Evolutionary conservation across 108 stramenopile genomes (phyloP), one percentile per base, ranked within the genome.

Genomic region (Bacterosira constricta): DNA sequence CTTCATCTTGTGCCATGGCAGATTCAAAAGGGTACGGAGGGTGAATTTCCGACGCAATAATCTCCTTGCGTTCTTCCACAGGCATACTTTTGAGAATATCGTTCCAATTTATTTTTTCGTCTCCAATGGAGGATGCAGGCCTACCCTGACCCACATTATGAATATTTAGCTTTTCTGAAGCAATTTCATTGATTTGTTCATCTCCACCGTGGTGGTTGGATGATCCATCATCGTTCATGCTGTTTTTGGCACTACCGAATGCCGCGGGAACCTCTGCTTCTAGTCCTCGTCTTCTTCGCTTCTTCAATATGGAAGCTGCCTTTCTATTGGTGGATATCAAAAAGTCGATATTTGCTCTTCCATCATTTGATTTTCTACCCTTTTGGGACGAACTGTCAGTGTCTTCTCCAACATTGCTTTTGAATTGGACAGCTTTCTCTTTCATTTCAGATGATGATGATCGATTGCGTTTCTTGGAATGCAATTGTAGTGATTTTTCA

Each of bases 11-110:
- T 17, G 56, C 57, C 45, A 26, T 65, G 5, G 6, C 20, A 1
- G 44, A 49, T 47, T 63, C 61, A 49, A 49, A 59, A 5, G 77
- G 67, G 27, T 46, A 71, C 26, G 70, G 69, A 47, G 77, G 77
- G 62, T 79, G 64, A 3, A 71, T 67, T 38, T 44, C 21, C 3
- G 27, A 52, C 32, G 5, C n/a, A 38, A 79, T 66, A 25, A 79
- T 41, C 23, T 71, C 12, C 9, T 46, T 32, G 20, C 65, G 42
- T 61, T 79, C 70, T 38, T 51, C 36, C 20, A 44, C 20, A 27
- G 70, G 32, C 36, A 79, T 58, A 38, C 51, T 50, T 11, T 66
- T 37, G n/a, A 59, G 18, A 39, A 79, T 51, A 39, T 66, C 58
- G 18, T 67, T 20, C 58, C 58, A 66, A 20, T 20, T 64, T 36